Evolutionary conservation across 106 monocot genomes (phyloP).

Genomic region (Agapanthus africanus): DNA sequence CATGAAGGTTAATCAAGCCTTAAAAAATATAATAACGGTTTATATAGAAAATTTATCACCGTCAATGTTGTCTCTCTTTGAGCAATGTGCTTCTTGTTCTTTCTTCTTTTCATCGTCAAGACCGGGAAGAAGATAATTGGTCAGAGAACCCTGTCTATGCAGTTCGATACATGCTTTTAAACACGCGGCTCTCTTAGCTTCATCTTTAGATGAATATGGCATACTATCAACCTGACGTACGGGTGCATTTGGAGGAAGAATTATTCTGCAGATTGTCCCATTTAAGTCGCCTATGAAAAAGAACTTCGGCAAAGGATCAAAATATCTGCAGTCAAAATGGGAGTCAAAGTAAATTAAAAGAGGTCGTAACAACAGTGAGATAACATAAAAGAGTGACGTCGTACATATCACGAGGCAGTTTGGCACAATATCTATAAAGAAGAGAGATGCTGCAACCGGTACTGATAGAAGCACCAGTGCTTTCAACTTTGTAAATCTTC

Average conservation of each 20-base stretch:
- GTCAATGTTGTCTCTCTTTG: constrained; percentile 18
- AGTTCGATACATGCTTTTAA: constrained; percentile 70
- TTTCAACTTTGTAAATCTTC: constrained; percentile 47
- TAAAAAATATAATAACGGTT: constrained; percentile 5
- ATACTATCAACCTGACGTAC: constrained; percentile 65
- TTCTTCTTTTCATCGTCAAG: constrained; percentile 19
- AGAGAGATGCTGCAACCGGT: constrained; percentile 85
- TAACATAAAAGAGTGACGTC: neutral
- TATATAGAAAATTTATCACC: constrained; percentile 25
- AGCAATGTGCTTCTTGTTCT: constrained; percentile 10
- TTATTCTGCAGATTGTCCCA: constrained; percentile 66
- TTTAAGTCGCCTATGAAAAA: constrained; percentile 50
- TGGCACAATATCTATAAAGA: constrained; percentile 74
- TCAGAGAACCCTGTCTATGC: constrained; percentile 67
- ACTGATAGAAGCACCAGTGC: constrained; percentile 85
- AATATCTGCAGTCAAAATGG: constrained; percentile 50
- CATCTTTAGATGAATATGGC: constrained; percentile 72
- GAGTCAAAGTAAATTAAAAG: too few species aligned
- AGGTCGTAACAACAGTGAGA: too few species aligned
- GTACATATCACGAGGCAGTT: constrained; percentile 78
- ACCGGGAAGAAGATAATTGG: constrained; percentile 79
- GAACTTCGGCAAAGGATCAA: constrained; percentile 60
- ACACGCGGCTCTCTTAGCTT: constrained; percentile 81
- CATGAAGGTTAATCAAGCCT: neutral
- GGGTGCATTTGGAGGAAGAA: constrained; percentile 90